Base-by-base conservation (phyloP, 208 protist genomes). In the Crithidia acanthocephali region DNA sequence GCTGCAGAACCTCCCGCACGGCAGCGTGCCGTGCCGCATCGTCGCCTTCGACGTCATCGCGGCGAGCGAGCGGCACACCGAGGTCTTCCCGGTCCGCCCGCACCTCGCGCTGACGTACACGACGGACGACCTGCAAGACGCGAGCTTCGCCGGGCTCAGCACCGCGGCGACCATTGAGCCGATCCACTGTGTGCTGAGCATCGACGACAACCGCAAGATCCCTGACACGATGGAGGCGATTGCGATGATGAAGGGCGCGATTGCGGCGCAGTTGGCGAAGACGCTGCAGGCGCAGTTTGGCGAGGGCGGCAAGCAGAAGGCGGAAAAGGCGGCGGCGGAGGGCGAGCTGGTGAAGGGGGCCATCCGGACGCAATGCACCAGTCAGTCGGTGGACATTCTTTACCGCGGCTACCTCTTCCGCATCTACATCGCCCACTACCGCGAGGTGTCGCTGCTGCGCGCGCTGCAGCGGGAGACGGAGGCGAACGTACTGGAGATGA, bases 371-470 rank as follows among this genome's bases (percentile, higher is more conserved):
- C 83, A 85, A 33, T 88, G 85, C 70, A 89, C 85, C n/a, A 81
- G 45, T 35, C 77, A 87, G 42, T 93, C 87, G 30, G 82, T 95
- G 23, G 92, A 96, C 66, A 74, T 96, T 37, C 87, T 94, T 74
- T 84, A 84, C 67, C 76, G 72, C 30, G 92, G 92, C 22, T 94
- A 88, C 69, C 79, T 96, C 44, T 94, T 96, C 68, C 88, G 92
- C n/a, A 68, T 96, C 13, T 95, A 92, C 69, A 68, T 95, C 64
- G 87, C 92, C 10, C 87, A 94, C 75, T 96, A 96, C 80, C 88
- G 89, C 62, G 88, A 96, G 55, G 81, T 95, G 6, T 93, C 87
- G 9, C 79, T 96, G 23, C 77, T 96, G 52, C 80, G 81, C 27
- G 84, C 89, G 5, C 70, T 96, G 63, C 74, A 92, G 78, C 82